Conservation (phyloP, 192 early-diverging fungal genomes). For the Coemansia reversa region DNA sequence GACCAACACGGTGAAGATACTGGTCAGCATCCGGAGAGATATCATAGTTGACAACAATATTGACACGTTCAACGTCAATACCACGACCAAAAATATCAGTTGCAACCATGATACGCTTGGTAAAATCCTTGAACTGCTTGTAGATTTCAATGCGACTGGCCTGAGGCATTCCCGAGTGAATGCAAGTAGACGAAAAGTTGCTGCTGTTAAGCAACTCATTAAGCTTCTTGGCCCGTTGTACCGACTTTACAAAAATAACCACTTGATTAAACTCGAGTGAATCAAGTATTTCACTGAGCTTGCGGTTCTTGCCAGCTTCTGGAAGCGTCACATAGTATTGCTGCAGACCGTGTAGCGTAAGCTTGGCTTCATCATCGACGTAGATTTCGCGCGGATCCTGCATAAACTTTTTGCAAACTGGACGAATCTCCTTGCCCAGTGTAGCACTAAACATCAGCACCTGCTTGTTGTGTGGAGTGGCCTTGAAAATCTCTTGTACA, state of each 20-base stretch:
- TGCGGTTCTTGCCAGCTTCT: conserved; percentile 89
- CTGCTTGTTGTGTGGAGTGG: conserved; percentile 95
- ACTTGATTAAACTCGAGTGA: conserved; percentile 98
- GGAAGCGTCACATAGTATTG: conserved; percentile 88
- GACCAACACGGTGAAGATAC: conserved; percentile 95
- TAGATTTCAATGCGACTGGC: conserved; percentile 90
- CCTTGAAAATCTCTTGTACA: conserved; percentile 94
- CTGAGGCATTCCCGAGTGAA: conserved; percentile 89
- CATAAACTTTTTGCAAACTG: conserved; percentile 98
- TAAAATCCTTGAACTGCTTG: conserved; percentile 94
- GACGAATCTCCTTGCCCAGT: conserved; percentile 86
- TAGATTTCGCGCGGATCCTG: conserved; percentile 95
- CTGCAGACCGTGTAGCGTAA: conserved; percentile 95
- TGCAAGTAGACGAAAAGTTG: conserved; percentile 92
- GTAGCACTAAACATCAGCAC: conserved; percentile 99
- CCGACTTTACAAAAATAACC: conserved; percentile 93
- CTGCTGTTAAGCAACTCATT: conserved; percentile 84
- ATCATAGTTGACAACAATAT: conserved; percentile 99
- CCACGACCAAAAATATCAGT: conserved; percentile 98
- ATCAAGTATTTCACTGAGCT: conserved; percentile 90
- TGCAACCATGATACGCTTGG: conserved; percentile 93
- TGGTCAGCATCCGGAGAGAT: conserved; percentile 87
- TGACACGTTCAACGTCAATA: conserved; percentile 97
- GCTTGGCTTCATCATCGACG: conserved; percentile 96
- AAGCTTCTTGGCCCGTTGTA: conserved; percentile 80